Evolutionary conservation across 352 stramenopile genomes (phyloP), one percentile per base, ranked within the genome.

Genomic region (Phytopythium mirpurense): DNA sequence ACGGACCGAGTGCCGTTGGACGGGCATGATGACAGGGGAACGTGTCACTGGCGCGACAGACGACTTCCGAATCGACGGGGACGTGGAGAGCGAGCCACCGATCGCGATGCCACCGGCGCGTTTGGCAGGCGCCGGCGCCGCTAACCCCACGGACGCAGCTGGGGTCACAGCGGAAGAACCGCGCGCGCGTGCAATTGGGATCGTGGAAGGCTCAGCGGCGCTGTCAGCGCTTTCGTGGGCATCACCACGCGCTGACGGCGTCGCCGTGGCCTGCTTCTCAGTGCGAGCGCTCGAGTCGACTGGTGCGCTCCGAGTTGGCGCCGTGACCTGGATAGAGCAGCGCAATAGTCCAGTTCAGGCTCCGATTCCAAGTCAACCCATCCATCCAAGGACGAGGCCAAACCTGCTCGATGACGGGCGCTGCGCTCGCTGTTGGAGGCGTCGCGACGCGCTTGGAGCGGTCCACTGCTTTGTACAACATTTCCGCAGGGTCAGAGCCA

Each of bases 21-120:
- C 65, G 19, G 73, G 65, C 19, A 85, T 56, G 19, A 81, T 68
- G 26, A 72, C 59, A 16, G 72, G 71, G 12, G 72, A 74, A 2
- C 68, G 70, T 19, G 65, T 58, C 12, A 63, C 57, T 24, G 60
- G 52, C n/a, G 53, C 23, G 24, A 47, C 34, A 3, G 24, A 19
- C 2, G 55, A 47, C 1, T 65, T 43, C 3, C 48, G 10, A 24
- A 49, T 27, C 52, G 44, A 49, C 9, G 56, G 7, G 16, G 65
- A 42, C 15, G 41, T 32, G 12, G 41, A 47, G 3, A 47, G 41
- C 14, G 59, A 71, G 10, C 65, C 54, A 38, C 58, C 61, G 16
- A 64, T 43, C 0, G 64, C 47, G 40, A 70, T 72, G 1, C 57
- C 61, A 16, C 63, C 67, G 19, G 57, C 36, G 24, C 49, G 43